Evolutionary conservation across 805 yeast genomes (phyloP).

Genomic region (Candida schatavii): DNA sequence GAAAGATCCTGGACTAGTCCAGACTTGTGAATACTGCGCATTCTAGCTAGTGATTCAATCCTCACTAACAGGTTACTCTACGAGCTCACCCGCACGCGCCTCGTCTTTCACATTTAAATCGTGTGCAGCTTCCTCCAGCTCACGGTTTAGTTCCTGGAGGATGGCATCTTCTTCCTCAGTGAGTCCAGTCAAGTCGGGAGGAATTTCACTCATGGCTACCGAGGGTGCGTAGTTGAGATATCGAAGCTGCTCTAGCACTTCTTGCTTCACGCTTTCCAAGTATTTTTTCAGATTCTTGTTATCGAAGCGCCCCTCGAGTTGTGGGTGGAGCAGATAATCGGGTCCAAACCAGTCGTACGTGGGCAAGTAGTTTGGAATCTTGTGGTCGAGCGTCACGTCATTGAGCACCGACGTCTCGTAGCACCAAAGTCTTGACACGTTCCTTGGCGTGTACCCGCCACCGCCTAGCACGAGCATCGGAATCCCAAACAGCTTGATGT

Average conservation of each 20-base stretch:
- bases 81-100: slow-evolving; percentile 21
- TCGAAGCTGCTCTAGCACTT: slow-evolving; percentile 77
- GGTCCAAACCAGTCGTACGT: slow-evolving; percentile 85
- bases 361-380: slow-evolving; percentile 66
- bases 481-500: slow-evolving; percentile 80
- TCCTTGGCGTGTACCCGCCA: slow-evolving; percentile 96
- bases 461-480: slow-evolving; percentile 95
- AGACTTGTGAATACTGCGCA: too few relatives aligned
- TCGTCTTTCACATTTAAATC: slow-evolving; percentile 21
- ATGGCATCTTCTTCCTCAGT: slow-evolving; percentile 42
- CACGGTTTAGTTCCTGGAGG: slow-evolving; percentile 37
- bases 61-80: too few relatives aligned
- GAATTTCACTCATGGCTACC: slow-evolving; percentile 87
- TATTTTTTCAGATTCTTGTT: slow-evolving; percentile 83
- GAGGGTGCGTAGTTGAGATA: slow-evolving; percentile 89
- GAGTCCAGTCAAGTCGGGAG: slow-evolving; percentile 57
- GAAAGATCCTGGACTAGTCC: too few relatives aligned
- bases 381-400: slow-evolving; percentile 48
- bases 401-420: slow-evolving; percentile 84
- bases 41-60: too few relatives aligned
- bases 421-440: slow-evolving; percentile 93
- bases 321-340: slow-evolving; percentile 85
- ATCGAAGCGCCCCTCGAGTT: slow-evolving; percentile 57
- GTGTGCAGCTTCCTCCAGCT: slow-evolving; percentile 13
- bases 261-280: slow-evolving; percentile 72